Conservation (phyloP, 2,329 filamentous ascomycete species). For the Cladophialophora chaetospira region DNA sequence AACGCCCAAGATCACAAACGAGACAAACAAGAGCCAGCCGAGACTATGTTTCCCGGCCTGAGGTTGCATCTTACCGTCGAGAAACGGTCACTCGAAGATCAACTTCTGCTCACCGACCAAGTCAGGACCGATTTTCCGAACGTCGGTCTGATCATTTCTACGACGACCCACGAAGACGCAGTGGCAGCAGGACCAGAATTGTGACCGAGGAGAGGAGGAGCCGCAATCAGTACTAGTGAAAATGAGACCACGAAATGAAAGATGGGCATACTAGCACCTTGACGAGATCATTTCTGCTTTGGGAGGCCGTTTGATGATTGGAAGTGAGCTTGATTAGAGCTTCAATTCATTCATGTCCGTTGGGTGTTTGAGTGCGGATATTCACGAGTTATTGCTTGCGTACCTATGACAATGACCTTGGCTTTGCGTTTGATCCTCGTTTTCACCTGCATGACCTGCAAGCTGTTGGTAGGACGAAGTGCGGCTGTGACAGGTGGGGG, state of each 20-base stretch:
- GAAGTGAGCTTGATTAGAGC: too few relatives aligned
- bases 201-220: conserved; percentile 25
- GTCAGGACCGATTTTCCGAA: conserved; percentile 17
- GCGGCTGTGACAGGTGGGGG: background rate
- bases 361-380: too few relatives aligned
- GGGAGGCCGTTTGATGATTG: background rate
- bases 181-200: conserved; percentile 23
- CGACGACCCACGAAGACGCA: conserved; percentile 20
- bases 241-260: background rate
- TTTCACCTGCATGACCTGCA: background rate
- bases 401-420: background rate
- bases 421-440: background rate
- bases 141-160: conserved; percentile 4
- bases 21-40: conserved; percentile 18
- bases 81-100: conserved; percentile 28
- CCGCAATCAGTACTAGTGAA: conserved; percentile 16
- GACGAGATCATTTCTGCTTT: background rate
- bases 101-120: conserved; percentile 26
- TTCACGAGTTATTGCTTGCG: too few relatives aligned
- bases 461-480: background rate
- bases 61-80: conserved; percentile 23
- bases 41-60: conserved; percentile 30
- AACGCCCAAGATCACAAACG: conserved; percentile 24
- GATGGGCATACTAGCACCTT: background rate
- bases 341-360: too few relatives aligned